Evolutionary conservation across 225 moss, liverwort and hornwort genomes (phyloP).

Genomic region (Pleurozium schreberi): DNA sequence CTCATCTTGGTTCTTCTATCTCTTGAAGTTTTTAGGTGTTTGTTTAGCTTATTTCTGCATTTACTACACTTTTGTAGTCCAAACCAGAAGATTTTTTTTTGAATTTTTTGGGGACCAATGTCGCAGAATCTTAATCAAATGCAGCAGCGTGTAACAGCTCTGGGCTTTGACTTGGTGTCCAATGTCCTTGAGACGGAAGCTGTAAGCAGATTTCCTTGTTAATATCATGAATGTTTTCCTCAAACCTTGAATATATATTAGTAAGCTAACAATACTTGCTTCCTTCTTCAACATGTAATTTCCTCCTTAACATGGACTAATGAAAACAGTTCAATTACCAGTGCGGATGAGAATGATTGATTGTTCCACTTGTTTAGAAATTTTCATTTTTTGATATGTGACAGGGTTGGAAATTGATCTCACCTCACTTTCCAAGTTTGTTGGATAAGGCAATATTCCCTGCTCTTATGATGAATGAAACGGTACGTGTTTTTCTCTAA

Average conservation of each 20-base stretch:
- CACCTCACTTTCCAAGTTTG: constrained; percentile 36
- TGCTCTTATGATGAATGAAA: constrained; percentile 49
- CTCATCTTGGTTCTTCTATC: neutral
- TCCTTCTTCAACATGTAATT: neutral
- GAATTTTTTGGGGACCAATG: neutral
- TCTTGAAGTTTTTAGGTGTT: neutral
- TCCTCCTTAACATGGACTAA: neutral
- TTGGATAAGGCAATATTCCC: constrained; percentile 54
- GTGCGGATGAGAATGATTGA: neutral
- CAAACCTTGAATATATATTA: neutral
- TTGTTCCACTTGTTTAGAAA: neutral
- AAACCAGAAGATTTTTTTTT: neutral
- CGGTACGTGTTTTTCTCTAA: neutral
- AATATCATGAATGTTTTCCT: neutral
- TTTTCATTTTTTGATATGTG: neutral
- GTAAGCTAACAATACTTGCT: neutral
- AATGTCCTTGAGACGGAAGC: constrained; percentile 21
- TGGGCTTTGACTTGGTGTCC: constrained; percentile 17
- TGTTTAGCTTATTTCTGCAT: neutral
- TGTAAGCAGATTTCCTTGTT: constrained; percentile 1
- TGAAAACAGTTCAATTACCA: neutral
- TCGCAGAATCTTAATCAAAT: constrained; percentile 11
- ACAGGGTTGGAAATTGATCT: constrained; percentile 37
- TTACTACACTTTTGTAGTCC: neutral
- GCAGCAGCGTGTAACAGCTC: constrained; percentile 7